Base-by-base conservation (phyloP, 495 filamentous ascomycete genomes). In the Neurospora sp. region DNA sequence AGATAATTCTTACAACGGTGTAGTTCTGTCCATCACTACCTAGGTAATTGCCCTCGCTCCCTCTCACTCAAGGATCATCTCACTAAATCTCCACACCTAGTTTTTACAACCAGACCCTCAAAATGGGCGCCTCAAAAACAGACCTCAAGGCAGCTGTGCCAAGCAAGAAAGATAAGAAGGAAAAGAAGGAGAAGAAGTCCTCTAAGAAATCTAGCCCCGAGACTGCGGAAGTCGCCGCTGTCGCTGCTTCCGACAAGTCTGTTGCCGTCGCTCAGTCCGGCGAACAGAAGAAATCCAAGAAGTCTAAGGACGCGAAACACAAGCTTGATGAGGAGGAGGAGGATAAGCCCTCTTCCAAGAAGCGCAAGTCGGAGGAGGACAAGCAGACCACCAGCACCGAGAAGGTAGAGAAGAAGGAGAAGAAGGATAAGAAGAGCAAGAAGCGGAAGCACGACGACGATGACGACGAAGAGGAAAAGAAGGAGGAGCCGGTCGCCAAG, bases 241-340 rank as follows among this genome's bases (percentile, higher is more conserved):
- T 35, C 31, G 31, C 31, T 35, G 31, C 31, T 35, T 35, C 31
- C 31, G 31, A 35, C 31, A 2, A 35, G 31, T 35, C 31, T 35
- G 31, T 35, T 35, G 31, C 31, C 31, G 31, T 35, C 31, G 31
- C 31, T 35, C 31, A 35, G 31, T 35, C 31, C 31, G 2, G 31
- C 31, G 31, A 35, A 35, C 31, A 35, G 31, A 35, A 35, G 73
- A 77, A 79, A 73, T 74, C 53, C 35, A 77, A 74, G 61, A 40
- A 74, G 38, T 59, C 70, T 10, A 72, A 70, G 22, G 76, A 78
- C 53, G 65, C 73, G 70, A 76, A 77, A 61, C 9, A 35, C 37
- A 76, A 75, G 72, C n/a, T 9, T 20, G 61, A 68, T 14, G 37
- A 70, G 20, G 14, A 47, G 0, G 42, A 73, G 4, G 53, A 27